Percentiles rank a stretch among this genome's conserved stretches.
Evolutionary conservation across 345 rosid species (phyloP).

Genomic region (Dovyalis caffra): DNA sequence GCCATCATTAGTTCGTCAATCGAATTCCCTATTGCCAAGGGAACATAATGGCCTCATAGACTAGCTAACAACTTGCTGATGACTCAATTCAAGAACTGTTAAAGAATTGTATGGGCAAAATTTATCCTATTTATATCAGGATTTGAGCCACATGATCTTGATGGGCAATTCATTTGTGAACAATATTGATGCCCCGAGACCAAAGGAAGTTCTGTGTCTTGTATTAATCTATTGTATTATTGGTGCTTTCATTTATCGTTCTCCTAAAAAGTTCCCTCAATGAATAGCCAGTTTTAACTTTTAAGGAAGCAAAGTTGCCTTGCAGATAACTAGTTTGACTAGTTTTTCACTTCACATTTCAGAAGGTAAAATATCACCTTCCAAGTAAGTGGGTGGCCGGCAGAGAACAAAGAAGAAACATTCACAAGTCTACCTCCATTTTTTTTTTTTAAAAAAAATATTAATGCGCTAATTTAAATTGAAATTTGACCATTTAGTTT

Average conservation of each 20-base stretch:
- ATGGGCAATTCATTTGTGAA: not conserved
- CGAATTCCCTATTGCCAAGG: conserved; percentile 19
- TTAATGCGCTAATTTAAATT: not conserved
- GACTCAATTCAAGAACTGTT: not conserved
- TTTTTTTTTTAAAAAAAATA: not conserved
- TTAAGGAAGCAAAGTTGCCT: too few relatives aligned
- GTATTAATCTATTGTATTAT: not conserved
- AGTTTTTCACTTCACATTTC: not conserved
- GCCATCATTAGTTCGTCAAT: conserved; percentile 14
- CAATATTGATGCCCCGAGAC: not conserved
- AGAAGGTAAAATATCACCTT: too few relatives aligned
- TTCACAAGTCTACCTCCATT: not conserved
- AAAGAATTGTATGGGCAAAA: not conserved
- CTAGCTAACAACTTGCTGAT: not conserved
- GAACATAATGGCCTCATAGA: not conserved
- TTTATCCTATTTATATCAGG: not conserved
- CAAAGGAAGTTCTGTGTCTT: not conserved
- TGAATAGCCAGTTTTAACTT: too few relatives aligned
- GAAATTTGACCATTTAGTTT: too few relatives aligned
- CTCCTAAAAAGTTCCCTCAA: not conserved
- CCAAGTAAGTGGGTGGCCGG: too few relatives aligned
- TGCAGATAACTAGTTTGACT: not conserved
- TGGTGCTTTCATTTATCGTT: not conserved
- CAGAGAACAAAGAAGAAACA: too few relatives aligned
- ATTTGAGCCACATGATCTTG: not conserved